These are phyloP conservation scores for Penicillium odoratum DNA, from an alignment of 495 filamentous ascomycete species.

Conservation along the genomic window DNA sequence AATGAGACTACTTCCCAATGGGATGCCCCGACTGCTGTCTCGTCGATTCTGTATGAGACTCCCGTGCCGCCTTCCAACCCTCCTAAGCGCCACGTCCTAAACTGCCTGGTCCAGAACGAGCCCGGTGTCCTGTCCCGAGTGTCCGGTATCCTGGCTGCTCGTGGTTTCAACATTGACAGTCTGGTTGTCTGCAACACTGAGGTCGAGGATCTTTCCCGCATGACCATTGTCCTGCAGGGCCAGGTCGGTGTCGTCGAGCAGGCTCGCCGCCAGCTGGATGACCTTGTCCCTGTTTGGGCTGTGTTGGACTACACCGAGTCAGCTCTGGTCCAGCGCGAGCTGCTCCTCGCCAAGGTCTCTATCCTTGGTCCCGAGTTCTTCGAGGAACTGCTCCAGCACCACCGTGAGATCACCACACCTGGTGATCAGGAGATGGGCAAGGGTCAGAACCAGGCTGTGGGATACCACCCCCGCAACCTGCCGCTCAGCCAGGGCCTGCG, in stretches of 20 bases:
- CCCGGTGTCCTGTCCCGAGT: slow-evolving; percentile 95
- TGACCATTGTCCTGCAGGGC: slow-evolving; percentile 96
- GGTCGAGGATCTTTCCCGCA: slow-evolving; percentile 94
- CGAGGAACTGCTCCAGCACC: slow-evolving; percentile 91
- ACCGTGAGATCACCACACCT: slow-evolving; percentile 68
- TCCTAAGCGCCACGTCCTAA: slow-evolving; percentile 91
- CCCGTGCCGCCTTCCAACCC: slow-evolving; percentile 79
- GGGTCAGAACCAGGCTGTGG: slow-evolving; percentile 16
- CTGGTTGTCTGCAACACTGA: slow-evolving; percentile 97
- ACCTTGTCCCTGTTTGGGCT: slow-evolving; percentile 97
- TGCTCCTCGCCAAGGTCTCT: slow-evolving; percentile 94
- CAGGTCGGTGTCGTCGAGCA: slow-evolving; percentile 98
- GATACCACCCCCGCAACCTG: slow-evolving; percentile 83
- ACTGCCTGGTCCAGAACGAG: slow-evolving; percentile 98
- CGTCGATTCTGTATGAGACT: slow-evolving; percentile 98
- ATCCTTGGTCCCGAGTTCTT: slow-evolving; percentile 97
- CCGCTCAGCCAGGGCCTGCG: slow-evolving; percentile 82
- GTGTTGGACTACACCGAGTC: slow-evolving; percentile 93
- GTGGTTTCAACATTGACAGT: slow-evolving; percentile 99
- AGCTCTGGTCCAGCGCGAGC: slow-evolving; percentile 92
- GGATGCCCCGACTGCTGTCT: slow-evolving; percentile 94
- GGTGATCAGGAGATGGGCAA: slow-evolving; percentile 35
- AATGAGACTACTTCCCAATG: slow-evolving; percentile 73
- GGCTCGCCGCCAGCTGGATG: slow-evolving; percentile 91
- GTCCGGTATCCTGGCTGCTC: slow-evolving; percentile 91